These are phyloP conservation scores for Kodamaea neixiangensis DNA, from an alignment of 805 yeast genomes.

Conservation along the genomic window DNA sequence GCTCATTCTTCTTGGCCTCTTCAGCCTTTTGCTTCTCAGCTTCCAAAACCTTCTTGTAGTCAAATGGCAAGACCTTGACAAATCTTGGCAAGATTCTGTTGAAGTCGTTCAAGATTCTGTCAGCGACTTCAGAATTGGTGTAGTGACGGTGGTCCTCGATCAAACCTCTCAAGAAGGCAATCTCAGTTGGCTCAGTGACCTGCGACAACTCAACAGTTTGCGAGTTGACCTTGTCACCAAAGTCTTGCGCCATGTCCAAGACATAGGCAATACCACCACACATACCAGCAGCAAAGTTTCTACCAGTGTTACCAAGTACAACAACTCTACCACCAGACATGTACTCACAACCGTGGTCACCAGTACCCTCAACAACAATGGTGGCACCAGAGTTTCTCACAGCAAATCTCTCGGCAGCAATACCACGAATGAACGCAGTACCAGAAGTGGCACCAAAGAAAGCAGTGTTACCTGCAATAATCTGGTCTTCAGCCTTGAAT, in stretches of 20 bases:
- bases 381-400: constrained; percentile 98
- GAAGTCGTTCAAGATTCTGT: constrained; percentile 78
- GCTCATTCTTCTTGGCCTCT: constrained; percentile 66
- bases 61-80: constrained; percentile 90
- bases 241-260: constrained; percentile 92
- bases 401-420: constrained; percentile 97
- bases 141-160: constrained; percentile 94
- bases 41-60: constrained; percentile 86
- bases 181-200: constrained; percentile 84
- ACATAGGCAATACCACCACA: constrained; percentile 99
- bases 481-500: constrained; percentile 94
- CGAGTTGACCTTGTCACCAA: constrained; percentile 71
- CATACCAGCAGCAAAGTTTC: constrained; percentile 97
- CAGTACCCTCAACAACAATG: constrained; percentile 95
- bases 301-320: constrained; percentile 86
- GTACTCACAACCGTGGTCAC: constrained; percentile 98
- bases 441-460: constrained; percentile 98
- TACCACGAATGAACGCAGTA: constrained; percentile 89
- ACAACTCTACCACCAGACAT: constrained; percentile 99
- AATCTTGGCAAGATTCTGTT: constrained; percentile 85
- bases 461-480: constrained; percentile 95
- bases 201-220: constrained; percentile 80
- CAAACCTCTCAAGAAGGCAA: constrained; percentile 89
- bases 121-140: constrained; percentile 91
- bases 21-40: constrained; percentile 66